These are phyloP conservation scores for Colletotrichum horii DNA, from an alignment of 2,329 filamentous ascomycete genomes.

Conservation along the genomic window DNA sequence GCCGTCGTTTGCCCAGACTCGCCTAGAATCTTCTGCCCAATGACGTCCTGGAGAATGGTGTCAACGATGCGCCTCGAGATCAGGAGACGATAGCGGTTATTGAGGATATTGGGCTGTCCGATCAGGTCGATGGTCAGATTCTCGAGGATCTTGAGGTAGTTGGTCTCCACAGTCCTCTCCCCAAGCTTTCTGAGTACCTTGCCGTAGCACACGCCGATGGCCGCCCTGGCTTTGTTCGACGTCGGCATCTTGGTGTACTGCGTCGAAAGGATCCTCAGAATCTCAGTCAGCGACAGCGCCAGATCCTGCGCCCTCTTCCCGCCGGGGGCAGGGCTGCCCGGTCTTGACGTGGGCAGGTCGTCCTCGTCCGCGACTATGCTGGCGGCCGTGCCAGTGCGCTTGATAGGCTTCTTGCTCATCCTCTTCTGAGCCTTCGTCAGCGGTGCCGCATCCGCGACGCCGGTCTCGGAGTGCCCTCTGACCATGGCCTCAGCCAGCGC, in stretches of 20 bases:
- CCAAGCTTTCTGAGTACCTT: constrained; percentile 80
- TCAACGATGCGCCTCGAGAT: constrained; percentile 85
- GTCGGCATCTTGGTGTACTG: constrained; percentile 83
- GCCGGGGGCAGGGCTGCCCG: constrained; percentile 75
- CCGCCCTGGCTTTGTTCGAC: constrained; percentile 80
- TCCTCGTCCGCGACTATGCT: constrained; percentile 75
- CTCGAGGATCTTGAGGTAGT: constrained; percentile 81
- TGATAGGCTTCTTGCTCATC: constrained; percentile 63
- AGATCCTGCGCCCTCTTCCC: constrained; percentile 75
- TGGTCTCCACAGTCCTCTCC: constrained; percentile 80
- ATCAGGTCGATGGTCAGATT: constrained; percentile 83
- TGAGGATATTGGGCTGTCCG: constrained; percentile 74
- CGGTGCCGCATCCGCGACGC: constrained; percentile 47
- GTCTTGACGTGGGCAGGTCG: constrained; percentile 62
- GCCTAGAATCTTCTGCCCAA: constrained; percentile 82
- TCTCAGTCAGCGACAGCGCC: constrained; percentile 75
- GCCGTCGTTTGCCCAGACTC: constrained; percentile 88
- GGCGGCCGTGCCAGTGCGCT: constrained; percentile 64
- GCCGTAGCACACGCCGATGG: constrained; percentile 86
- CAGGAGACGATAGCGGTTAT: constrained; percentile 87
- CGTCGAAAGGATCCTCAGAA: constrained; percentile 77
- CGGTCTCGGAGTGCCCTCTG: constrained; percentile 75
- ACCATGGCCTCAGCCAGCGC: constrained; percentile 85
- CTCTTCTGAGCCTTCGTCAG: constrained; percentile 75
- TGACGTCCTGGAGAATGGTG: constrained; percentile 81